These are phyloP conservation scores for Eleusine coracana DNA, from an alignment of 176 grass and related monocot species.

Conservation along the genomic window DNA sequence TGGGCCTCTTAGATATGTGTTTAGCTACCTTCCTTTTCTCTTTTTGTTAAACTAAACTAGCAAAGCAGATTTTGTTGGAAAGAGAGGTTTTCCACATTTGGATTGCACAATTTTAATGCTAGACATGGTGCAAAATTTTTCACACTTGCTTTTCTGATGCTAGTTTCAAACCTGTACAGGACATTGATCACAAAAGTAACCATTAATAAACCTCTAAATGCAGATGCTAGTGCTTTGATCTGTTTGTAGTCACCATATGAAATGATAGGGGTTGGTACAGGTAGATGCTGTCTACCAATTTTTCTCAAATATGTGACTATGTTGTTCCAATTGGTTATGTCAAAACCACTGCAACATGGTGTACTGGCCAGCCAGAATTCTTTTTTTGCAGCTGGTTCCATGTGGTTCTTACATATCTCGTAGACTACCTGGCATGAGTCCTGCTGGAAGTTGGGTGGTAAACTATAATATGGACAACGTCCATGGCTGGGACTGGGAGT, in stretches of 20 bases:
- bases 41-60: neutral
- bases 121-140: neutral
- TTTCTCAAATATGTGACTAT: neutral
- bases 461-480: neutral
- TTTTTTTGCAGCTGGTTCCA: neutral
- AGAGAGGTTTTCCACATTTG: too few species aligned
- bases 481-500: neutral
- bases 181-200: neutral
- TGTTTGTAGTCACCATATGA: neutral
- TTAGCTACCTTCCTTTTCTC: neutral
- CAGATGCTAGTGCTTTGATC: neutral
- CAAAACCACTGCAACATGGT: neutral
- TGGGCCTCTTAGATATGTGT: neutral
- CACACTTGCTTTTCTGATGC: neutral
- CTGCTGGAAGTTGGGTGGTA: neutral
- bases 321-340: neutral
- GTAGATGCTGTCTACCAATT: neutral
- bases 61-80: neutral
- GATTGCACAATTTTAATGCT: neutral
- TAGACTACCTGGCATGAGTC: neutral
- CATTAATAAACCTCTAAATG: neutral
- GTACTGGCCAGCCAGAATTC: neutral
- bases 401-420: neutral
- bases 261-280: constrained; percentile 18
- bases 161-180: neutral